These are phyloP conservation scores for Vachellia pachyceras DNA, from an alignment of 306 rosid species.

Conservation along the genomic window DNA sequence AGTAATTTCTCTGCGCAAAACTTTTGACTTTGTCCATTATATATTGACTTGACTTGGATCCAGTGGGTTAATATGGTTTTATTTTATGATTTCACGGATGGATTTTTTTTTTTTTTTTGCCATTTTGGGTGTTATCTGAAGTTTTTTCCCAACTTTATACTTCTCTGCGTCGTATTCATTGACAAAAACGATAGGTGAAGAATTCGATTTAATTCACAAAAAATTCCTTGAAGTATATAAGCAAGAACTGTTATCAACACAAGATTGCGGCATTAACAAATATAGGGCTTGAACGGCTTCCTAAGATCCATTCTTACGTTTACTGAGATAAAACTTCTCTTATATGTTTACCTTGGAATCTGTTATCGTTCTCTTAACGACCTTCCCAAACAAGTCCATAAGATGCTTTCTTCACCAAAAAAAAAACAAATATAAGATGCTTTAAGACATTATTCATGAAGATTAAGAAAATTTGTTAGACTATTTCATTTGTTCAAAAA, in stretches of 20 bases:
- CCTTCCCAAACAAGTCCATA: no score
- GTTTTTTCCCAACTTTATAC: background rate
- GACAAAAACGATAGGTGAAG: background rate
- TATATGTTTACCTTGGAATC: no score
- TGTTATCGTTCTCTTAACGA: no score
- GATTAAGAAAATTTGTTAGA: background rate
- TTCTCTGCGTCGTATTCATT: background rate
- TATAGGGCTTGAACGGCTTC: no score
- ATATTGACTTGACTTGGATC: slow-evolving; percentile 18
- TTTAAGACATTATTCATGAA: no score
- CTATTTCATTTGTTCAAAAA: background rate
- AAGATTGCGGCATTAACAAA: no score
- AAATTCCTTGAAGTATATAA: background rate
- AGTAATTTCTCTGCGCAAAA: background rate
- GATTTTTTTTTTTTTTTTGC: background rate
- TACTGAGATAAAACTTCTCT: no score
- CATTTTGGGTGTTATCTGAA: background rate
- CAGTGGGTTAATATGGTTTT: slow-evolving; percentile 1
- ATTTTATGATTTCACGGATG: background rate
- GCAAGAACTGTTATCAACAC: background rate
- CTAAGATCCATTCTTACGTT: no score
- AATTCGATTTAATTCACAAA: background rate
- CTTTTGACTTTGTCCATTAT: slow-evolving; percentile 10
- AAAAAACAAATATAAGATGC: background rate
- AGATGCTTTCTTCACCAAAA: no score